Conservation (phyloP, 208 protist species). For the Acanthamoeba sp. region DNA sequence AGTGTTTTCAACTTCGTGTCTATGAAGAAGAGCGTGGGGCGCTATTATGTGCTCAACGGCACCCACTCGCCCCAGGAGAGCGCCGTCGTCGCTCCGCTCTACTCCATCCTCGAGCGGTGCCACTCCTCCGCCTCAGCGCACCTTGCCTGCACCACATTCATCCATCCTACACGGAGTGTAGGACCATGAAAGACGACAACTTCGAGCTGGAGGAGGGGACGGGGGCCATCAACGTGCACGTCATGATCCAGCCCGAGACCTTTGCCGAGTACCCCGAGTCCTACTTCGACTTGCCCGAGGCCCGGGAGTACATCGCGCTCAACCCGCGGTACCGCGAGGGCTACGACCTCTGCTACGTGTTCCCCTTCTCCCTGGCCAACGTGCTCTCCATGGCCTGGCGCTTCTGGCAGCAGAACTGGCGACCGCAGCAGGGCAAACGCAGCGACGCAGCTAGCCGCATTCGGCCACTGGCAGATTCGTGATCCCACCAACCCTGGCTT, state of each 20-base stretch:
- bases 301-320: constrained; percentile 22
- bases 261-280: constrained; percentile 54
- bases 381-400: constrained; percentile 12
- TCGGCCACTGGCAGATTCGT: too few species aligned
- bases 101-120: neutral
- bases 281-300: constrained; percentile 43
- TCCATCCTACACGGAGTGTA: neutral
- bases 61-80: neutral
- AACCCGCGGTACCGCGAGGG: constrained; percentile 48
- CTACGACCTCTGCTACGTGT: constrained; percentile 39
- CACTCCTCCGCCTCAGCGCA: too few species aligned
- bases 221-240: constrained; percentile 41
- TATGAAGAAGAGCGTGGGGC: neutral
- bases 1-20: constrained; percentile 48
- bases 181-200: neutral
- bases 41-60: constrained; percentile 15
- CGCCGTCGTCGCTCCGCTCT: constrained; percentile 16
- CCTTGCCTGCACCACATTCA: too few species aligned
- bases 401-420: constrained; percentile 24
- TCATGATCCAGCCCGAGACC: constrained; percentile 32
- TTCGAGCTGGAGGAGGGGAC: neutral
- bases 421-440: neutral
- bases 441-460: too few species aligned
- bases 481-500: too few species aligned
- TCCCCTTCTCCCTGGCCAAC: constrained; percentile 24